Base-by-base conservation (phyloP, 1,139 yeast species). In the Citeromyces siamensis region DNA sequence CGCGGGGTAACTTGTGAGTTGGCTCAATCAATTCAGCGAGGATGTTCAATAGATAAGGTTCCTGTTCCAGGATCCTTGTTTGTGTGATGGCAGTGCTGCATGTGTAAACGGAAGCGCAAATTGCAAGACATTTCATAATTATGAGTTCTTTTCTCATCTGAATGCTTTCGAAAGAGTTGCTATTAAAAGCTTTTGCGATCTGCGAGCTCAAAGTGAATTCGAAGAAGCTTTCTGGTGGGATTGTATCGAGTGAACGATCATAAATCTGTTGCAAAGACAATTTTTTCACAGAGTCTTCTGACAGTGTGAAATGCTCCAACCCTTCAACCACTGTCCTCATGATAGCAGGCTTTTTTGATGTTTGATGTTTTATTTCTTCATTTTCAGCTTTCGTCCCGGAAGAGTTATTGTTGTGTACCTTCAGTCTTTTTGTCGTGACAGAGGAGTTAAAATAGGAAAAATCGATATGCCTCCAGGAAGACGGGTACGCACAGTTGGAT, bases 21-120 rank as follows among this genome's bases (percentile, higher is more conserved):
- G 81, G 71, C 31, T 80, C 75, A 16, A 84, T 64, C 40, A 85
- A 60, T 39, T 79, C 93, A 27, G 81, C 78, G 41, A 85, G 58
- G 43, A 78, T 77, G 39, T 75, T 74, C 49, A 86, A 66, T 8
- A 85, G 64, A 45, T 79, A 75, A 6, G 94, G 93, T 46, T 83
- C 88, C 2, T 76, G 64, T 43, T 81, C 86, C 47, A 84, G 75
- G 16, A 86, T 62, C 39, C 74, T 66, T 8, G 83, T 66, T 3
- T 81, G 72, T 17, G 82, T 70, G 32, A 69, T 68, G 32, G 75
- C 71, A 37, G 63, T 60, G 7, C 60, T 57, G 37, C 75, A 71
- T 37, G 73, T 61, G 45, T 76, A 69, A 18, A 68, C 55, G 2
- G 64, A 59, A 37, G 66, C 62, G 0, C 84, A 82, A 32, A 81